Base-by-base conservation (phyloP, 306 rosid species). In the Erythrophleum fordii region DNA sequence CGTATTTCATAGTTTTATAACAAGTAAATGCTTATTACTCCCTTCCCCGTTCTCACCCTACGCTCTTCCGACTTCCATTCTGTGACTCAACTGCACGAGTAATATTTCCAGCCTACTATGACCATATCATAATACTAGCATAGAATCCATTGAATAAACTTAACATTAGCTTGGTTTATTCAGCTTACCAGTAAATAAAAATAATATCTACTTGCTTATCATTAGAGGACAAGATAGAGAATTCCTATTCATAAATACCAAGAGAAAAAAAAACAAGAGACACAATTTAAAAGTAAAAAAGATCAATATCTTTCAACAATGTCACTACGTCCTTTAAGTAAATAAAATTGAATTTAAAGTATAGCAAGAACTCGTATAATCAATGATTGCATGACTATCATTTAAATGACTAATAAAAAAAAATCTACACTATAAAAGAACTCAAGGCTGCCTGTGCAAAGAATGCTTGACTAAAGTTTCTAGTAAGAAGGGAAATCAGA, bases 371-470 rank as follows among this genome's bases (percentile, higher is more conserved):
- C 70, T 80, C 31, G 51, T 76, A 39, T 73, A 81, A 59, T 75
- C 85, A 76, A 87, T 72, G 82, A 88, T 79, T 53, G 80, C 73
- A 85, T 80, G 77, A 72, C 80, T 73, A 84, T 64, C 76, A 79
- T 76, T 65, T 72, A 84, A 79, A 77, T 81, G 28, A 61, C 87
- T 79, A 86, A 60, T 20, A 67, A 82, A 60, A 58, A n/a, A 58
- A 88, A 85, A 90, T 72, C 85, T 87, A 87, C 85, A 89, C 23
- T 81, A 86, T 79, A 77, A 85, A 78, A 86, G 72, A 84, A 81
- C 85, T 83, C 76, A 67, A 80, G 86, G 84, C 81, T 83, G 83
- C 82, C 97, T 89, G 94, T 92, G 97, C 94, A 92, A 94, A 92
- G 90, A 92, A 94, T 91, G 97, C 87, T 87, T 39, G 80, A 87